phyloP scores from a whole-genome alignment of 2,329 filamentous ascomycete genomes.

The Apiospora arundinis region DNA sequence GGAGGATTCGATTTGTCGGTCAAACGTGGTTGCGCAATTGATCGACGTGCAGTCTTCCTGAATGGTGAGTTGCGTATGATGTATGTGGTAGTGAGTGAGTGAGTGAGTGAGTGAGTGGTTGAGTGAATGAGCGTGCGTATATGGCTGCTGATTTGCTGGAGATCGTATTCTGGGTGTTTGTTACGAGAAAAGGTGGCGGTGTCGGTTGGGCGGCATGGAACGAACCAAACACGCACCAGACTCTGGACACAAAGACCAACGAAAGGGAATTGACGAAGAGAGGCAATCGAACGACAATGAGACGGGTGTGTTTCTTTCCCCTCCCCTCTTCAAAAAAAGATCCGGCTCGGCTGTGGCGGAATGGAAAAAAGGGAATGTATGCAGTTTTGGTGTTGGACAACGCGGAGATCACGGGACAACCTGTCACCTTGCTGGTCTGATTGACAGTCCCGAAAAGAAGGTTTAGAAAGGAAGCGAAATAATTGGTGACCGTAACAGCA shows the following conservation, averaged over 20 bases:
- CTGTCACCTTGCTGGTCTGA: constrained; percentile 8
- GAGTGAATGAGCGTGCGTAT: neutral
- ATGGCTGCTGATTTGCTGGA: constrained; percentile 1
- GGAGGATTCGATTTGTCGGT: constrained; percentile 1
- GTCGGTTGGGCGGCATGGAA: neutral
- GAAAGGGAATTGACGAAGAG: neutral
- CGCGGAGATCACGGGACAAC: constrained; percentile 1
- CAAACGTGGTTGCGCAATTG: neutral
- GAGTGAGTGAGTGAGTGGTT: neutral
- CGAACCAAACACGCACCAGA: neutral
- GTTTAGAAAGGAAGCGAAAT: neutral
- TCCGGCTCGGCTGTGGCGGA: constrained; percentile 4
- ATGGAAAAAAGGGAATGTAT: neutral
- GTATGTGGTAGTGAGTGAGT: neutral
- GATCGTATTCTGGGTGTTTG: neutral
- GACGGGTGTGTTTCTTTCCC: neutral
- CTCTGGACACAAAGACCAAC: neutral
- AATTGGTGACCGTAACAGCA: neutral
- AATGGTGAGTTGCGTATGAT: neutral
- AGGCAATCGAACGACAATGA: constrained; percentile 5
- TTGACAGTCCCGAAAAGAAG: neutral
- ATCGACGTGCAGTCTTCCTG: constrained; percentile 9
- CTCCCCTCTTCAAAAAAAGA: neutral
- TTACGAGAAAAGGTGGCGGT: constrained; percentile 10
- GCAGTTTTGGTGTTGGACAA: neutral